phyloP scores from a whole-genome alignment of 2,329 filamentous ascomycete species.

The Dactylellina leptospora region DNA sequence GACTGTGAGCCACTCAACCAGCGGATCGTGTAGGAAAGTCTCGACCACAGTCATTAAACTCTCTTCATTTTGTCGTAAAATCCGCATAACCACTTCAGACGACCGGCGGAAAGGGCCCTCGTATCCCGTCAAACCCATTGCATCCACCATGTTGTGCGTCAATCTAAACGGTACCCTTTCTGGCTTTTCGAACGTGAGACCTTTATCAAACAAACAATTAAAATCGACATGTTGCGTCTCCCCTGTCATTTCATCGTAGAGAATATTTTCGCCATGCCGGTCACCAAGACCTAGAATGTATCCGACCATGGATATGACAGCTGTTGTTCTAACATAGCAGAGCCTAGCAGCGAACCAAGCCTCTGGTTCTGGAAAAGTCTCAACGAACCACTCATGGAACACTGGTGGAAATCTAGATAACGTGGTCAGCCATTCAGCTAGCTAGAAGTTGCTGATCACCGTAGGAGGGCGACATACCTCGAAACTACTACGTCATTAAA shows the following conservation, averaged over 20 bases:
- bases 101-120: slow-evolving; percentile 90
- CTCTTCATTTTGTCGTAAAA: slow-evolving; percentile 90
- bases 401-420: slow-evolving; percentile 79
- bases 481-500: slow-evolving; percentile 73
- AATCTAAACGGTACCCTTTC: slow-evolving; percentile 95
- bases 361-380: slow-evolving; percentile 91
- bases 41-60: slow-evolving; percentile 97
- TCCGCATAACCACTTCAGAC: slow-evolving; percentile 83
- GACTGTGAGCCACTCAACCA: slow-evolving; percentile 83
- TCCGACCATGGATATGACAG: slow-evolving; percentile 99
- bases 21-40: slow-evolving; percentile 96
- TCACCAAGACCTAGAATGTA: slow-evolving; percentile 93
- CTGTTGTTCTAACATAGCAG: slow-evolving; percentile 89
- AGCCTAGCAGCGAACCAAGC: slow-evolving; percentile 90
- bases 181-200: slow-evolving; percentile 90
- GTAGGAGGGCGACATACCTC: slow-evolving; percentile 58
- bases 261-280: slow-evolving; percentile 94
- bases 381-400: slow-evolving; percentile 92
- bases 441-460: no score
- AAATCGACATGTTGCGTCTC: slow-evolving; percentile 98
- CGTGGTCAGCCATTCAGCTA: slow-evolving; percentile 55
- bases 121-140: slow-evolving; percentile 93
- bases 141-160: slow-evolving; percentile 98
- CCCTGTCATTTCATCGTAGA: slow-evolving; percentile 91
- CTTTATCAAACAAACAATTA: slow-evolving; percentile 99